Evolutionary conservation across 495 filamentous ascomycete genomes (phyloP).

Genomic region (Aspergillus kassunensis): DNA sequence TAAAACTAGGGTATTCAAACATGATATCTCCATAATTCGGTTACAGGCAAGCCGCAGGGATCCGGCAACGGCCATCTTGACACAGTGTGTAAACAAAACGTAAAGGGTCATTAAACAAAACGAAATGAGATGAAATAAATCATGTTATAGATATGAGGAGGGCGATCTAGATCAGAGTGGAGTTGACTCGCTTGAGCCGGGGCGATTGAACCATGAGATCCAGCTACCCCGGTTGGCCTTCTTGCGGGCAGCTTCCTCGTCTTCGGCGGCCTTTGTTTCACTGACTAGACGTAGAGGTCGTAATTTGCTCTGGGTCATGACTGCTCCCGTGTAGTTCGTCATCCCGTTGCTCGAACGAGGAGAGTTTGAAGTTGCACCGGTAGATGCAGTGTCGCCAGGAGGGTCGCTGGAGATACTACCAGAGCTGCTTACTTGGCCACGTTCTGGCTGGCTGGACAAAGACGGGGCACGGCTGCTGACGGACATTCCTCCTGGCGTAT

Average conservation of each 20-base stretch:
- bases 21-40: conserved; percentile 4
- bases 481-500: conserved; percentile 39
- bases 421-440: conserved; percentile 47
- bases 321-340: conserved; percentile 51
- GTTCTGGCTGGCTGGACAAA: conserved; percentile 43
- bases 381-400: conserved; percentile 46
- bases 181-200: conserved; percentile 16
- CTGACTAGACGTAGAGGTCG: conserved; percentile 79
- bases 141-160: not conserved
- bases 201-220: conserved; percentile 56
- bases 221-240: conserved; percentile 59
- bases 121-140: not conserved
- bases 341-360: conserved; percentile 53
- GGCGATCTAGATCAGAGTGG: conserved; percentile 5
- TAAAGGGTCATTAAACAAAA: conserved; percentile 1
- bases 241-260: conserved; percentile 50
- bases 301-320: conserved; percentile 72
- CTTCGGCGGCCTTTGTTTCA: conserved; percentile 43
- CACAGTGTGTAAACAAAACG: not conserved
- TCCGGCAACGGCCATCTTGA: not conserved
- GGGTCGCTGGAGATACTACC: conserved; percentile 60
- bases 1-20: conserved; percentile 7
- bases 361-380: conserved; percentile 50
- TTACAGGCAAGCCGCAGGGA: conserved; percentile 3
- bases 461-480: conserved; percentile 50